Conservation (phyloP, 192 early-diverging fungal genomes). For the Umbelopsis sp. region DNA sequence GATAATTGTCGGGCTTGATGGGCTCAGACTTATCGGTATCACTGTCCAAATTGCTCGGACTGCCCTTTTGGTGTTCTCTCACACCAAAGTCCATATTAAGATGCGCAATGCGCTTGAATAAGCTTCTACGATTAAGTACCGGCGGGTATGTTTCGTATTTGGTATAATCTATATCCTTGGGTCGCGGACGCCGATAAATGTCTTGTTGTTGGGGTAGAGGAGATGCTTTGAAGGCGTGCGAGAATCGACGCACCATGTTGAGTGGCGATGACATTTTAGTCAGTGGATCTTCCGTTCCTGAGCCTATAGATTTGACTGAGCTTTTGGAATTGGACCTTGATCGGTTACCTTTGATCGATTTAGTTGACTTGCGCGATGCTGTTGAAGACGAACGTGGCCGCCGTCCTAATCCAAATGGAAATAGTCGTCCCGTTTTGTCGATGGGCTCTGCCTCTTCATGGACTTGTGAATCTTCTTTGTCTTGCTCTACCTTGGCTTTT, state of each 20-base stretch:
- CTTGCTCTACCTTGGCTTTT: not conserved
- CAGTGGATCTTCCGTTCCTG: slow-evolving; percentile 12
- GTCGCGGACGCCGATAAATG: slow-evolving; percentile 24
- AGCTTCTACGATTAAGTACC: slow-evolving; percentile 50
- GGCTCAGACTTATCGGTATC: slow-evolving; percentile 2
- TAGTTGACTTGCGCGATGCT: slow-evolving; percentile 37
- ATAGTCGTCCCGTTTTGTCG: not conserved
- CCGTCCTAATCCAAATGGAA: slow-evolving; percentile 32
- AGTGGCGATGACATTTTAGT: slow-evolving; percentile 26
- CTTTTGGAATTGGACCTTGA: slow-evolving; percentile 38
- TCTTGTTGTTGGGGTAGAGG: slow-evolving; percentile 25
- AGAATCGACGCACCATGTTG: slow-evolving; percentile 38
- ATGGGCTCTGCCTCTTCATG: not conserved
- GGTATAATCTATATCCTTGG: slow-evolving; percentile 25
- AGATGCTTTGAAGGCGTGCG: slow-evolving; percentile 27
- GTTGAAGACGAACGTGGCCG: slow-evolving; percentile 34
- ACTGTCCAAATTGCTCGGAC: not conserved
- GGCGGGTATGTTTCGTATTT: slow-evolving; percentile 29
- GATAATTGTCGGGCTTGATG: slow-evolving; percentile 20
- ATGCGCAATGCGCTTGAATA: slow-evolving; percentile 70
- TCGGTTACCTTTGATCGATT: slow-evolving; percentile 23
- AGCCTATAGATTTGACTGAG: slow-evolving; percentile 30
- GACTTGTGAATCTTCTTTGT: not conserved
- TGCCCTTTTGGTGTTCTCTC: slow-evolving; percentile 43
- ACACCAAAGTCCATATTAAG: slow-evolving; percentile 63